Conservation (phyloP, 108 stramenopile species). For the Aurantiochytrium sp. region DNA sequence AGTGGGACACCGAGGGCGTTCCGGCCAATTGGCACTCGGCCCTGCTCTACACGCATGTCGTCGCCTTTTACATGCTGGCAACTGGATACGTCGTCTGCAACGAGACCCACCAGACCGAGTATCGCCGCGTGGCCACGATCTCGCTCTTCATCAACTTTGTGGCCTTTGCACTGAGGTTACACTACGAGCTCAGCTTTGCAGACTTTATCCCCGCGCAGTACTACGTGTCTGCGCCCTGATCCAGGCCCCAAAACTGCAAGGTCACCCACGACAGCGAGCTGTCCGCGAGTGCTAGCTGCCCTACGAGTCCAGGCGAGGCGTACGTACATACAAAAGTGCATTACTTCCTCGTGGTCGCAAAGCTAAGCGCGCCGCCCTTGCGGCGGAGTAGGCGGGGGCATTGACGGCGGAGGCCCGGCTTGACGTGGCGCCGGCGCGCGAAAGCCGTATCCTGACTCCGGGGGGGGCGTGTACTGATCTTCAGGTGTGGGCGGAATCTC, state of each 20-base stretch:
- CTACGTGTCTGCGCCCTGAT: neutral
- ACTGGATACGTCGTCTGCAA: neutral
- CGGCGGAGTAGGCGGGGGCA: neutral
- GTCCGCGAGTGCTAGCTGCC: too few relatives aligned
- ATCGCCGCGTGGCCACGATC: neutral
- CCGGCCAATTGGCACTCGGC: neutral
- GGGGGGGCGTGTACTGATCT: too few relatives aligned
- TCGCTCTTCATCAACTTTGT: neutral
- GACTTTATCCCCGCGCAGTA: slow-evolving; percentile 4
- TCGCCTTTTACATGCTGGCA: neutral
- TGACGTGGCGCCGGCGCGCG: too few relatives aligned
- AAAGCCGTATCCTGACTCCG: too few relatives aligned
- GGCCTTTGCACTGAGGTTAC: neutral
- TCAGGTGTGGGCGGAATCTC: too few relatives aligned
- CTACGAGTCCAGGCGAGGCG: too few relatives aligned
- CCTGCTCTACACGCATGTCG: neutral
- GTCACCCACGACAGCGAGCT: too few relatives aligned
- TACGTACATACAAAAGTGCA: too few relatives aligned
- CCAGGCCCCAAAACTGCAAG: too few relatives aligned
- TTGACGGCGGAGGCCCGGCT: too few relatives aligned
- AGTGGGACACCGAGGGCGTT: neutral
- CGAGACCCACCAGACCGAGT: neutral
- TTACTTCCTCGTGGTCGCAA: too few relatives aligned
- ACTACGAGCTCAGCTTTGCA: neutral
- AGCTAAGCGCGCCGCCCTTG: too few relatives aligned